Evolutionary conservation across 2,329 filamentous ascomycete species (phyloP).

Genomic region (Exserohilum turcica): DNA sequence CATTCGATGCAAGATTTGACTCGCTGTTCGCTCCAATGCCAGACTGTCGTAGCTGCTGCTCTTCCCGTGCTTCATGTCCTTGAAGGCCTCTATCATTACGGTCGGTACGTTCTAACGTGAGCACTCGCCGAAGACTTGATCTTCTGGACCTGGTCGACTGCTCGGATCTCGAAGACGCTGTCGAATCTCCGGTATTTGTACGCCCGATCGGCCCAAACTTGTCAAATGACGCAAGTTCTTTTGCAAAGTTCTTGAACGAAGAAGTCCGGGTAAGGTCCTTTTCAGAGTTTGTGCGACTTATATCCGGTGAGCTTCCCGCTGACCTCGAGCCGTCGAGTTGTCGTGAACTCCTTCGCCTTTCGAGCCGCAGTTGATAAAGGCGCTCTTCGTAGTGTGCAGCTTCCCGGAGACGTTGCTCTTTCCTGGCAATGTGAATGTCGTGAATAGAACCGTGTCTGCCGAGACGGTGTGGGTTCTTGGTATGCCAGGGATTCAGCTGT

Average conservation of each 20-base stretch:
- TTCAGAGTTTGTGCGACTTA: conserved; percentile 18
- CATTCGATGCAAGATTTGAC: conserved; percentile 42
- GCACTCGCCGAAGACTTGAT: conserved; percentile 15
- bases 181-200: conserved; percentile 12
- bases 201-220: conserved; percentile 15
- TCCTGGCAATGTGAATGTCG: conserved; percentile 5
- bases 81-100: conserved; percentile 42
- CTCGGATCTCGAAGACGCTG: conserved; percentile 7
- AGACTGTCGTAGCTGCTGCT: conserved; percentile 38
- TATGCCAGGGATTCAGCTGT: conserved; percentile 12
- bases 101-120: conserved; percentile 12
- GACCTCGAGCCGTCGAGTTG: conserved; percentile 33
- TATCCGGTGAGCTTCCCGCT: conserved; percentile 15
- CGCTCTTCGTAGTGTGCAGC: conserved; percentile 11
- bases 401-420: conserved; percentile 7
- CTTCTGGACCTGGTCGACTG: conserved; percentile 11
- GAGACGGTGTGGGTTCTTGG: conserved; percentile 7
- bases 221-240: conserved; percentile 1
- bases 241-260: conserved; percentile 3
- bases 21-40: conserved; percentile 36
- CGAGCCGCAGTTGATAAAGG: conserved; percentile 12
- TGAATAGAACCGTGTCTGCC: background rate
- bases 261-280: conserved; percentile 7
- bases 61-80: conserved; percentile 43
- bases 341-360: conserved; percentile 11